Conservation (phyloP, 352 stramenopile genomes). For the Phytophthora citrophthora region DNA sequence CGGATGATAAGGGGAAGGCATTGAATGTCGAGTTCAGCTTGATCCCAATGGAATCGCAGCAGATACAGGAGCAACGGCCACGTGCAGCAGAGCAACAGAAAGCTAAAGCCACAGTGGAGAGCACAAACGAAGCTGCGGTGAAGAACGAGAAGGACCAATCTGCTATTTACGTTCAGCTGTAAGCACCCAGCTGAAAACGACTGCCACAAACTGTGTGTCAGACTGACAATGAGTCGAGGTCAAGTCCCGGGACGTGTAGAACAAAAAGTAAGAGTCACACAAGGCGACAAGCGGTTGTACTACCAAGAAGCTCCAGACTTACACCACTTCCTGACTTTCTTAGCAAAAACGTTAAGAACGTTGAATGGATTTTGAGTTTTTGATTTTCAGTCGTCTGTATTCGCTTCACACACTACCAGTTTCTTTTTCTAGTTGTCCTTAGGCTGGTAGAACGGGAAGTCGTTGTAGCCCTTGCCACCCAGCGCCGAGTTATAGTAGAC, state of each 20-base stretch:
- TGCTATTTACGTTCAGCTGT: slow-evolving; percentile 34
- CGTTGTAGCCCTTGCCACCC: slow-evolving; percentile 33
- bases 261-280: neutral
- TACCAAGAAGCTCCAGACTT: neutral
- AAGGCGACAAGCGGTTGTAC: neutral
- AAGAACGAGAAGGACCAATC: slow-evolving; percentile 24
- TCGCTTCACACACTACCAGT: neutral
- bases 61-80: slow-evolving; percentile 4
- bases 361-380: neutral
- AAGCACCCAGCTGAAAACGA: neutral
- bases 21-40: slow-evolving; percentile 64
- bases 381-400: slow-evolving; percentile 1
- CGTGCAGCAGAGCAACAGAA: slow-evolving; percentile 4
- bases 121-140: slow-evolving; percentile 4
- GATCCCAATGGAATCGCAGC: slow-evolving; percentile 40
- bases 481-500: slow-evolving; percentile 36
- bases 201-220: slow-evolving; percentile 1
- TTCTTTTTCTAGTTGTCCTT: slow-evolving; percentile 7
- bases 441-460: slow-evolving; percentile 30
- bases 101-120: neutral
- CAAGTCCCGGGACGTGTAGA: neutral
- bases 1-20: slow-evolving; percentile 49
- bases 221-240: neutral
- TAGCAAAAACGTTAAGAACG: neutral
- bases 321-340: slow-evolving; percentile 2